phyloP scores from a whole-genome alignment of 257 asterid genomes.

The Plectranthus barbatus region DNA sequence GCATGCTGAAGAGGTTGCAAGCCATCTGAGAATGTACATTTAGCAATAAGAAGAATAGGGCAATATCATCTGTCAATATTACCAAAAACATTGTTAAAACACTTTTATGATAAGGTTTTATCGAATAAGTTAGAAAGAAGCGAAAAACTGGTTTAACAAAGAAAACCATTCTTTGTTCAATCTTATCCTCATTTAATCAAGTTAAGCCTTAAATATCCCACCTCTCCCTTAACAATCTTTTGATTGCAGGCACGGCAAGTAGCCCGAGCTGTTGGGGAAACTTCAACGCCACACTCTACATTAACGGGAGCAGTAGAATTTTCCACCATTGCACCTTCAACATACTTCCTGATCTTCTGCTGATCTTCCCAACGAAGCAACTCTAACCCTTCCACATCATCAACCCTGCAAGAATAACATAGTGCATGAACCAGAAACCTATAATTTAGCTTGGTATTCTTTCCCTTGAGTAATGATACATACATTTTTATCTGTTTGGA shows the following conservation, averaged over 20 bases:
- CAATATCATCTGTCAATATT: no score
- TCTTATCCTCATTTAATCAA: conserved; percentile 1
- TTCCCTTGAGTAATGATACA: conserved; percentile 9
- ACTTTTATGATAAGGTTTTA: no score
- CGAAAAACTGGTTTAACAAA: neutral
- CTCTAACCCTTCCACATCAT: conserved; percentile 90
- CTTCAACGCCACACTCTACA: conserved; percentile 51
- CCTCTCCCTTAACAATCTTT: conserved; percentile 86
- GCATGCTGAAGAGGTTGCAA: neutral
- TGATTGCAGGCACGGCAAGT: conserved; percentile 59
- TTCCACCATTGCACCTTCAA: conserved; percentile 34
- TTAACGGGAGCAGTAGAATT: conserved; percentile 29
- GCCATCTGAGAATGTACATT: neutral
- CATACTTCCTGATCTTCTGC: conserved; percentile 59
- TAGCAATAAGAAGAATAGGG: neutral
- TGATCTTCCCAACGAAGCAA: conserved; percentile 95
- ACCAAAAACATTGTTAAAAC: no score
- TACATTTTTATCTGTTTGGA: conserved; percentile 75
- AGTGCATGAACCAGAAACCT: neutral
- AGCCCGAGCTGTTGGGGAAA: conserved; percentile 74
- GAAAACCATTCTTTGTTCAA: neutral
- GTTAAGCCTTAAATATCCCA: conserved; percentile 13
- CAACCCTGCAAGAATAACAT: conserved; percentile 38
- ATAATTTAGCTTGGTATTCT: neutral
- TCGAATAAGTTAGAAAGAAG: no score